These are phyloP conservation scores for Kodamaea anthophila DNA, from an alignment of 1,139 yeast species.

Conservation along the genomic window DNA sequence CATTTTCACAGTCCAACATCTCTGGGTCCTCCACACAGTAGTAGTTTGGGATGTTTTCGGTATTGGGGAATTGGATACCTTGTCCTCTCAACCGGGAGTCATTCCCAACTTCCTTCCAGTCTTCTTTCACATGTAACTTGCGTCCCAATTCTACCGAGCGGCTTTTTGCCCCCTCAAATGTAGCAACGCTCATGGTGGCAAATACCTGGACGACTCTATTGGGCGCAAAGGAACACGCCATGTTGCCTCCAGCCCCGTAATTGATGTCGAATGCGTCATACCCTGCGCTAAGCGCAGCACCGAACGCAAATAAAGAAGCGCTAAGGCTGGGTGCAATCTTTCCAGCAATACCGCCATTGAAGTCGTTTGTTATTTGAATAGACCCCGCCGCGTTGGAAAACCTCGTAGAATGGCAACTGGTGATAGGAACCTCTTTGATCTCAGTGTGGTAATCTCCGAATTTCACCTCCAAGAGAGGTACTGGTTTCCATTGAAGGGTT, in stretches of 20 bases:
- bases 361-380: conserved; percentile 1
- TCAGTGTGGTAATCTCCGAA: conserved; percentile 10
- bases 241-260: conserved; percentile 11
- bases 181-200: conserved; percentile 10
- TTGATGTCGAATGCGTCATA: conserved; percentile 11
- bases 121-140: not conserved
- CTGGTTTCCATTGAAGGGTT: conserved; percentile 3
- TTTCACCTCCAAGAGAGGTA: conserved; percentile 16
- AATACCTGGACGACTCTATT: conserved; percentile 17
- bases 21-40: conserved; percentile 15
- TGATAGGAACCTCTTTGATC: conserved; percentile 12
- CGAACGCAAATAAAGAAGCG: conserved; percentile 8
- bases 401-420: conserved; percentile 15
- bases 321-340: conserved; percentile 6
- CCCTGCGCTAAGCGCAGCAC: conserved; percentile 10
- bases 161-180: conserved; percentile 14
- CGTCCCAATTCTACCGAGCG: conserved; percentile 1
- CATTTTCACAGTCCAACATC: conserved; percentile 12
- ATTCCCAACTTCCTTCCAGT: not conserved
- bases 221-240: conserved; percentile 14
- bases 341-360: not conserved
- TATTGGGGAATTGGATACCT: conserved; percentile 15
- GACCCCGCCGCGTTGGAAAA: conserved; percentile 16
- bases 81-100: conserved; percentile 5
- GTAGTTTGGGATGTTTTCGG: conserved; percentile 10